Evolutionary conservation across 2,329 filamentous ascomycete species (phyloP).

Genomic region (Phialocephala sp.): DNA sequence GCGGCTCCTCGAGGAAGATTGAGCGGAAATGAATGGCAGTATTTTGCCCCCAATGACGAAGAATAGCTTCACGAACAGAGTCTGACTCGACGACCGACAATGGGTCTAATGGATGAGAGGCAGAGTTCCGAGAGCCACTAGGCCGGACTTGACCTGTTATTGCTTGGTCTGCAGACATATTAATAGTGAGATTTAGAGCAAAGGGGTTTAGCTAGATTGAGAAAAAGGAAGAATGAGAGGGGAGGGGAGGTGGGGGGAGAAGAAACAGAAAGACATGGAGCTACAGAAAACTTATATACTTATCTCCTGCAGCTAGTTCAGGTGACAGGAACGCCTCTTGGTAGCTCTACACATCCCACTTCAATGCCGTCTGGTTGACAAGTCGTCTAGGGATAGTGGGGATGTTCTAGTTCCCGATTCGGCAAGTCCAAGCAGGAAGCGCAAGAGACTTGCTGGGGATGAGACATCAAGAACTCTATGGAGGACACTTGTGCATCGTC

Average conservation of each 20-base stretch:
- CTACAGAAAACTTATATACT: conserved; percentile 9
- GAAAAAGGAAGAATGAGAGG: not conserved
- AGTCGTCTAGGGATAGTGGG: conserved; percentile 1
- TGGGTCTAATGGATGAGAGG: conserved; percentile 54
- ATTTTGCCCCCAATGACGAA: conserved; percentile 37
- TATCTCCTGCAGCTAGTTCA: conserved; percentile 18
- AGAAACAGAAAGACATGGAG: not conserved
- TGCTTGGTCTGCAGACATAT: conserved; percentile 26
- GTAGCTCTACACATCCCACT: conserved; percentile 20
- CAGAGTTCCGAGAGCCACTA: conserved; percentile 10
- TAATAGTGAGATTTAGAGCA: not conserved
- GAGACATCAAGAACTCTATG: too few species aligned
- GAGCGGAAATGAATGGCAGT: conserved; percentile 62
- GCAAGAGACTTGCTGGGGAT: not conserved
- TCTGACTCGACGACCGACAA: conserved; percentile 52
- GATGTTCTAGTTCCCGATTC: conserved; percentile 15
- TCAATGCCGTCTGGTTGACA: not conserved
- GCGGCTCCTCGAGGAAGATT: conserved; percentile 59
- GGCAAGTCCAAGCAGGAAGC: conserved; percentile 10
- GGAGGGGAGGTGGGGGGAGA: not conserved
- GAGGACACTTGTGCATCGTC: not conserved
- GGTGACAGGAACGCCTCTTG: not conserved
- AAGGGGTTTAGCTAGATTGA: not conserved
- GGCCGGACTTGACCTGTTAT: conserved; percentile 17
- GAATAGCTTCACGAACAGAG: conserved; percentile 56